Conservation (phyloP, 441 rosid species). For the Melastoma candidum region DNA sequence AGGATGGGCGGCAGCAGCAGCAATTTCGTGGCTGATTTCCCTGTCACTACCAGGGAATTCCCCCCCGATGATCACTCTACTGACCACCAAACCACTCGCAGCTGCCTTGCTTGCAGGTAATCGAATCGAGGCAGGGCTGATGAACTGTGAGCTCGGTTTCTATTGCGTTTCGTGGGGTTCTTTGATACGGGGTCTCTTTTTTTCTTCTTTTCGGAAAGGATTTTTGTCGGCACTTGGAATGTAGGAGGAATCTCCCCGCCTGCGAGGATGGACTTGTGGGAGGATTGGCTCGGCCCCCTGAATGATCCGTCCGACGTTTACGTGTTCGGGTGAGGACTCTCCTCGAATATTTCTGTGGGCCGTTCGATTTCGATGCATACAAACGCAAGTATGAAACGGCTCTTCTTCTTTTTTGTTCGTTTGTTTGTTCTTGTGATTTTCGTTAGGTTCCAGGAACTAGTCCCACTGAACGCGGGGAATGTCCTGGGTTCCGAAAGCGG, state of each 20-base stretch:
- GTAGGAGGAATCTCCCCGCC: background rate
- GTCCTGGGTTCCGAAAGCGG: slow-evolving; percentile 57
- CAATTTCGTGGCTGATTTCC: background rate
- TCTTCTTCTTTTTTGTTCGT: background rate
- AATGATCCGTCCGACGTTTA: background rate
- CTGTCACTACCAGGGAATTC: background rate
- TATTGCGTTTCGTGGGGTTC: background rate
- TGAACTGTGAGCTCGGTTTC: background rate
- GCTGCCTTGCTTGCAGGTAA: background rate
- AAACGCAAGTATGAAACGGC: too few species aligned
- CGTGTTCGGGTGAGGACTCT: background rate
- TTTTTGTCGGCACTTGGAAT: slow-evolving; percentile 8
- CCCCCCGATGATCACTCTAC: background rate
- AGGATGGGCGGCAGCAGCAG: slow-evolving; percentile 1
- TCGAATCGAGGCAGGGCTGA: background rate
- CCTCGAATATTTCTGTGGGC: background rate
- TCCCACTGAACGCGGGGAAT: slow-evolving; percentile 62
- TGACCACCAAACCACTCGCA: background rate
- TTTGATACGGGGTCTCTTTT: background rate
- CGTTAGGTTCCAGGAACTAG: slow-evolving; percentile 76
- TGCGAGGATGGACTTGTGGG: background rate
- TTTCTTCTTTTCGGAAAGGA: background rate
- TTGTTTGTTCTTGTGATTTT: background rate
- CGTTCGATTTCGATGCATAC: background rate
- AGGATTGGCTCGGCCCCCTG: background rate